phyloP scores from a whole-genome alignment of 2,329 filamentous ascomycete genomes.

The Didymella pinodella region DNA sequence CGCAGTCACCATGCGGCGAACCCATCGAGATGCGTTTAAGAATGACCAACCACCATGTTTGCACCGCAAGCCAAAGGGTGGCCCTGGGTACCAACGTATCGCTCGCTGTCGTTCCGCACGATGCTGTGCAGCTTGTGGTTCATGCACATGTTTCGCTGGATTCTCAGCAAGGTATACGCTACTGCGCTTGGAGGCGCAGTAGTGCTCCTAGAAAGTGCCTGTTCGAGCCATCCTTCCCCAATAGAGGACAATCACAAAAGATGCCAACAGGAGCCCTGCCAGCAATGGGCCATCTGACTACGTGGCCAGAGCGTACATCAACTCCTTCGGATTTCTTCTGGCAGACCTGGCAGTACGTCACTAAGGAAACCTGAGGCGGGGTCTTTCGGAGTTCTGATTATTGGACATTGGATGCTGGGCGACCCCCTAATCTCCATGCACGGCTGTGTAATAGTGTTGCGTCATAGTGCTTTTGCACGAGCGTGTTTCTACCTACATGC shows the following conservation, averaged over 20 bases:
- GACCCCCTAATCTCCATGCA: background rate
- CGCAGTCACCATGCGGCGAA: slow-evolving; percentile 15
- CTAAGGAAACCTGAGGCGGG: background rate
- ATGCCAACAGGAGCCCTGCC: background rate
- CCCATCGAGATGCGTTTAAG: background rate
- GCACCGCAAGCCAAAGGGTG: slow-evolving; percentile 3
- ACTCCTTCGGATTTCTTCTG: background rate
- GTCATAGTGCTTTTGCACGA: slow-evolving; percentile 16
- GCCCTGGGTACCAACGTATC: slow-evolving; percentile 2
- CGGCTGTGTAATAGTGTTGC: slow-evolving; percentile 9
- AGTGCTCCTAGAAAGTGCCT: background rate
- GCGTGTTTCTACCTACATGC: slow-evolving; percentile 4
- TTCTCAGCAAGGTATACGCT: background rate
- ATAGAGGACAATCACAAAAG: background rate
- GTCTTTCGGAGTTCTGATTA: background rate
- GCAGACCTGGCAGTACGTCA: background rate
- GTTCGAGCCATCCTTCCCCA: background rate
- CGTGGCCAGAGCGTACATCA: background rate
- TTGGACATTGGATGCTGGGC: background rate
- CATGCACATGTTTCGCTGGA: background rate
- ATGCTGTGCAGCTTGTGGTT: slow-evolving; percentile 1
- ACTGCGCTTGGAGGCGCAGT: background rate
- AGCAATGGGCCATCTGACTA: background rate
- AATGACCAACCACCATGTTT: background rate
- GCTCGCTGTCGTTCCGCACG: background rate